Evolutionary conservation across 345 rosid species (phyloP), one percentile per base, ranked within the genome.

Genomic region (Pugionium dolabratum): DNA sequence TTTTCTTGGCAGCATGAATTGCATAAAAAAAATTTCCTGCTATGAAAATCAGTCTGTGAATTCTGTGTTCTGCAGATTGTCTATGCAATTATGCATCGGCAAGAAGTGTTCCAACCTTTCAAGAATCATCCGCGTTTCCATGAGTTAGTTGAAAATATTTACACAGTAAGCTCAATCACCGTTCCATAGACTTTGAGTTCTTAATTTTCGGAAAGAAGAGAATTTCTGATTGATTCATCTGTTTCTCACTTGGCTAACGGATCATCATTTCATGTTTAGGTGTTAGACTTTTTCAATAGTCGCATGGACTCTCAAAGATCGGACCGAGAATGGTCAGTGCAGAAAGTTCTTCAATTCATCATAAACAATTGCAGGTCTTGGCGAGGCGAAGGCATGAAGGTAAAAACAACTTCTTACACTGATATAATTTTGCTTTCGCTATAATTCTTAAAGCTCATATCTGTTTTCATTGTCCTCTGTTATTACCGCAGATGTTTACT

Each of bases 331-430:
- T 94, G 96, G 99, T 91, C 99, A 4, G 97, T 91, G 60, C 93
- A 94, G 75, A 89, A 84, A 72, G 99, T 94, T 69, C 95, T 94
- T 56, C 75, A 81, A 53, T 84, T 85, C 73, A 85, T 94, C 70
- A 82, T 83, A 53, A 82, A 72, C 31, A 85, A 80, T 72, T 94
- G 93, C 43, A 85, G 96, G 57, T 90, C 89, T 66, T 94, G 96
- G 99, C 86, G 97, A 48, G 97, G 85, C 42, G 96, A 94, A 77
- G 99, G 97, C 67, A 78, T 90, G 86, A 90, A 90, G 99, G 99
- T 94, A 64, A 54, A 42, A 67, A 35, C 27, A 51, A 34, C 54
- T 9, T 29, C 2, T 40, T 40, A 59, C 35, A 45, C 44, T 6
- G 59, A 28, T 8, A 32, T 6, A 52, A 18, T 27, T 33, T 45